A percentile compares a stretch with the other conserved stretches of the same genome.
Conservation (phyloP, 1,284 basidiomycete species). For the Stereum hirsutum region DNA sequence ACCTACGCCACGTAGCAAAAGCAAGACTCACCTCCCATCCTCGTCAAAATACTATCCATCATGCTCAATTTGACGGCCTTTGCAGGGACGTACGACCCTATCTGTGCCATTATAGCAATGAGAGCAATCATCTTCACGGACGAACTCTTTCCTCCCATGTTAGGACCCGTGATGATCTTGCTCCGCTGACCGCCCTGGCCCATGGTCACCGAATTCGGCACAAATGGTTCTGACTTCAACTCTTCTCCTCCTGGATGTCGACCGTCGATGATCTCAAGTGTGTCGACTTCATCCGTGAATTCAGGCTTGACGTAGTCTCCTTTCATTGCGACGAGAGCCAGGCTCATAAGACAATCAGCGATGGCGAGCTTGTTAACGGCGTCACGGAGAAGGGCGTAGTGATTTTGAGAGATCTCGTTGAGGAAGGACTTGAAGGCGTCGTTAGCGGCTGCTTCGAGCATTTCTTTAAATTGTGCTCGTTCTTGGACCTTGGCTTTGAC, state of each 20-base stretch:
- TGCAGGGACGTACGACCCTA: slow-evolving; percentile 75
- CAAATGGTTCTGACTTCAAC: slow-evolving; percentile 68
- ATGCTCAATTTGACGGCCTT: slow-evolving; percentile 61
- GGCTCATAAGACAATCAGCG: slow-evolving; percentile 72
- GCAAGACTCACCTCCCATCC: slow-evolving; percentile 64
- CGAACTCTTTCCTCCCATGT: slow-evolving; percentile 81
- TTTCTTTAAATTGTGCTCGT: slow-evolving; percentile 73
- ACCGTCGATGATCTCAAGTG: slow-evolving; percentile 61
- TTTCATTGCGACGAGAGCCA: slow-evolving; percentile 62
- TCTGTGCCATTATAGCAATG: slow-evolving; percentile 48
- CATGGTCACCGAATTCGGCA: slow-evolving; percentile 62
- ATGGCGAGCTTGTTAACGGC: slow-evolving; percentile 72
- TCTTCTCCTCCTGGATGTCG: slow-evolving; percentile 81
- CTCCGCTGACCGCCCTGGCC: slow-evolving; percentile 44
- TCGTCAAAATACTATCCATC: slow-evolving; percentile 78
- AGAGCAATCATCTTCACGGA: slow-evolving; percentile 69
- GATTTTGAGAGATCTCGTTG: slow-evolving; percentile 50
- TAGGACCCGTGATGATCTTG: slow-evolving; percentile 79
- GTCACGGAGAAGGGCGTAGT: slow-evolving; percentile 65
- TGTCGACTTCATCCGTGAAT: slow-evolving; percentile 50
- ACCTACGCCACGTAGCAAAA: not conserved
- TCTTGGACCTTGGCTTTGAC: slow-evolving; percentile 63
- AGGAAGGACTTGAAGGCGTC: slow-evolving; percentile 67
- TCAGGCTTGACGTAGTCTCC: slow-evolving; percentile 67
- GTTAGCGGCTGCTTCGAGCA: slow-evolving; percentile 58